Percentiles rank a stretch among this genome's conserved stretches.
Conservation (phyloP, 1,284 basidiomycete genomes). For the Sphaerobolus stellatus region DNA sequence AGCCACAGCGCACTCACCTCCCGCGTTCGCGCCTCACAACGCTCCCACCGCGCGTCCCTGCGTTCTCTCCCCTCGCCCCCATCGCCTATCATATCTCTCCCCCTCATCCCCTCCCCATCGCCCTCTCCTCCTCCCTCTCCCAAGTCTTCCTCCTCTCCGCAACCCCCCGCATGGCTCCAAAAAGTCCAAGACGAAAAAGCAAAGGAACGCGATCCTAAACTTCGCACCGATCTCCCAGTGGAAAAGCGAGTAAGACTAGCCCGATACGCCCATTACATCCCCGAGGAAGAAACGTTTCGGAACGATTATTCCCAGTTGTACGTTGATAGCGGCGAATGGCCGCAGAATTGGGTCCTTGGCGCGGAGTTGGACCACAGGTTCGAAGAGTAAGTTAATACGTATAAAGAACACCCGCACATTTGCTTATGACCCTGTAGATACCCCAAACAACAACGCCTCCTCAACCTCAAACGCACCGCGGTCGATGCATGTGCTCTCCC, state of each 20-base stretch:
- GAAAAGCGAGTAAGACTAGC: conserved; percentile 67
- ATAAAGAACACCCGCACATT: no score
- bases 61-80: conserved; percentile 38
- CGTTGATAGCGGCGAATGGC: conserved; percentile 86
- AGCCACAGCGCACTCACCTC: conserved; percentile 46
- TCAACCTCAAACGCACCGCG: conserved; percentile 74
- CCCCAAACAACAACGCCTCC: conserved; percentile 83
- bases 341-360: conserved; percentile 87
- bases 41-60: conserved; percentile 39
- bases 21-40: conserved; percentile 43
- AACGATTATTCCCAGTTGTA: conserved; percentile 94
- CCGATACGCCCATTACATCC: conserved; percentile 75
- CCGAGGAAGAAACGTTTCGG: conserved; percentile 90
- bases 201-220: conserved; percentile 3
- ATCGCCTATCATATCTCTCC: conserved; percentile 46
- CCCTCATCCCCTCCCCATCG: conserved; percentile 26
- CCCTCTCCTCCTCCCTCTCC: conserved; percentile 46
- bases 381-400: conserved; percentile 92
- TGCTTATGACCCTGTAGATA: conserved; percentile 77
- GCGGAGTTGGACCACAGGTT: conserved; percentile 85
- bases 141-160: conserved; percentile 33
- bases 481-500: conserved; percentile 62
- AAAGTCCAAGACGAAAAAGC: neutral
- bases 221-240: conserved; percentile 59
- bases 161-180: conserved; percentile 25